Evolutionary conservation across 176 grass and related monocot species (phyloP).

Genomic region (Zoysia japonica): DNA sequence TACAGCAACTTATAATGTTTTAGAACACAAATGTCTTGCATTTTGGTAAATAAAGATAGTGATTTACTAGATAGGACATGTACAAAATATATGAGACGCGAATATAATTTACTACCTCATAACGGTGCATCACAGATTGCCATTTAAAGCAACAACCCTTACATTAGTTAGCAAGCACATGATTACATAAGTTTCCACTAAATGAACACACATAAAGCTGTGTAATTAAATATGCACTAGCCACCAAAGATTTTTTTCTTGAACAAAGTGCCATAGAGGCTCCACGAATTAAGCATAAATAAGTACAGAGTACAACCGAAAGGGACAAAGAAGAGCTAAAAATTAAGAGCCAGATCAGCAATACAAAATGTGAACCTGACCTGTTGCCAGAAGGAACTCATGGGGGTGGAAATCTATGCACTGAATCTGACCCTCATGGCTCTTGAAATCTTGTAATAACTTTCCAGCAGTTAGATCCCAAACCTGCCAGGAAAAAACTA

Average conservation of each 20-base stretch:
- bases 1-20: not conserved
- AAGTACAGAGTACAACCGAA: conserved; percentile 28
- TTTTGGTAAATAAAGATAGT: not conserved
- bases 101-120: not conserved
- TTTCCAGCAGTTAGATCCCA: conserved; percentile 99
- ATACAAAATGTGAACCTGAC: conserved; percentile 48
- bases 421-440: conserved; percentile 91
- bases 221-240: not conserved
- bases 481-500: conserved; percentile 52
- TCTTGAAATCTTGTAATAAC: conserved; percentile 90
- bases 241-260: not conserved
- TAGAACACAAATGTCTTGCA: conserved; percentile 2
- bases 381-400: conserved; percentile 96
- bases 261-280: conserved; percentile 16
- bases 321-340: conserved; percentile 28
- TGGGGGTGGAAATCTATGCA: conserved; percentile 99
- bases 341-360: conserved; percentile 20
- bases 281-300: conserved; percentile 12
- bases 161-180: conserved; percentile 19
- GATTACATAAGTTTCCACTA: conserved; percentile 12
- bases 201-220: not conserved
- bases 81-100: not conserved
- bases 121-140: not conserved
- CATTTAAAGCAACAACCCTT: not conserved
- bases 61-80: not conserved